Conservation (phyloP, 2,329 filamentous ascomycete species). For the Ophiostoma tasmaniense region DNA sequence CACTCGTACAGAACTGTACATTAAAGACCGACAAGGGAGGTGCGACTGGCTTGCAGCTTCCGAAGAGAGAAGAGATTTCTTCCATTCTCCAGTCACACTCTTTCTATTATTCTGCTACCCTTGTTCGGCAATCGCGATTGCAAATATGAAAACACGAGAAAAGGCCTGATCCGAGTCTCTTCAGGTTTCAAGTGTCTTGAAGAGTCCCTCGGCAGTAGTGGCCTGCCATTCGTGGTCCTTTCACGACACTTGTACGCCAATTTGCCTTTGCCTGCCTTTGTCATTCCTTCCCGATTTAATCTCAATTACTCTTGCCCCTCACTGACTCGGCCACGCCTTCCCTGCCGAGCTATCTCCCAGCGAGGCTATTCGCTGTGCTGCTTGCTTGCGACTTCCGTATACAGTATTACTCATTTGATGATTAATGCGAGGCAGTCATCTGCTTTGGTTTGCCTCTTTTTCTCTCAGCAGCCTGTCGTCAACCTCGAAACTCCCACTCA, state of each 20-base stretch:
- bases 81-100: slow-evolving; percentile 3
- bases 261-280: background rate
- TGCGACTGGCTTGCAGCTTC: background rate
- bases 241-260: background rate
- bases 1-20: too few species aligned
- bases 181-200: too few species aligned
- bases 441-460: slow-evolving; percentile 9
- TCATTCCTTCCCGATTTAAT: slow-evolving; percentile 11
- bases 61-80: background rate
- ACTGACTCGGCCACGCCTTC: slow-evolving; percentile 18
- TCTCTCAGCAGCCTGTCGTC: too few species aligned
- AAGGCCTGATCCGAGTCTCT: too few species aligned
- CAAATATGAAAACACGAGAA: background rate
- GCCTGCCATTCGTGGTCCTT: background rate
- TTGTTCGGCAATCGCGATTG: background rate
- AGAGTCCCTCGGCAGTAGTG: too few species aligned
- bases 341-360: slow-evolving; percentile 14
- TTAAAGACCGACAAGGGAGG: too few species aligned
- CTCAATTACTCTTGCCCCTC: slow-evolving; percentile 20
- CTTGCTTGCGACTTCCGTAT: background rate
- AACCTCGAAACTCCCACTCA: background rate
- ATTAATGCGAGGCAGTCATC: background rate
- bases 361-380: background rate
- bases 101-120: too few species aligned
- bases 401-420: background rate